Base-by-base conservation (phyloP, 495 filamentous ascomycete genomes). In the Tuber melanosporum region DNA sequence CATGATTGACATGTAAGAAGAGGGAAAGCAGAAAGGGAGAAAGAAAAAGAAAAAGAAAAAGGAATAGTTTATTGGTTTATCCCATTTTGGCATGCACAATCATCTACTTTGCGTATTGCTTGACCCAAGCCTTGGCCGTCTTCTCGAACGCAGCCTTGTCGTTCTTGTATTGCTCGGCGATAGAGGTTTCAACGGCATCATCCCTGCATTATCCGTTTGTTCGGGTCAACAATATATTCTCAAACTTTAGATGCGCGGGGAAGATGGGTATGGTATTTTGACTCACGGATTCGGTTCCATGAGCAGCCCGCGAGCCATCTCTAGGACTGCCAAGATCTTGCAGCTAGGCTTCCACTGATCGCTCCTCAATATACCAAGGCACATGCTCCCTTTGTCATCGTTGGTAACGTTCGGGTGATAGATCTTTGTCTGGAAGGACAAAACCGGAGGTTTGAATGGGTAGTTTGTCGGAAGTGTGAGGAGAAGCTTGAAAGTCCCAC, bases 331-430 rank as follows among this genome's bases (percentile, higher is more conserved):
- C 47, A 85, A 84, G 76, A 98, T 89, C 85, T 91, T 92, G 76
- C 90, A 92, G 45, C 90, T 90, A 1, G 95, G 95, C 87, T 99
- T 99, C 96, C 96, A 99, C 82, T 94, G 91, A 76, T 98, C 96
- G 39, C 90, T 80, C 75, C 94, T 91, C 78, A 99, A 89, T 85
- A 97, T 90, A 15, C 91, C 92, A 47, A 99, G 88, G 85, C 95
- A 99, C 92, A 99, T 97, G 83, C 87, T 90, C 14, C 95, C 95
- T 75, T 92, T 91, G 79, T 91, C 91, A 85, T 98, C 96, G 87
- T 97, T 97, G 83, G 92, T 94, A 70, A 99, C 90, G 86, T 99
- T 99, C 20, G 96, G 96, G 88, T 99, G 95, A 87, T 97, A 99
- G 86, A 99, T 93, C 83, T 95, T 97, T 57, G 95, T 99, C 73